phyloP scores from a whole-genome alignment of 352 stramenopile genomes.

The Pythium brassicae region DNA sequence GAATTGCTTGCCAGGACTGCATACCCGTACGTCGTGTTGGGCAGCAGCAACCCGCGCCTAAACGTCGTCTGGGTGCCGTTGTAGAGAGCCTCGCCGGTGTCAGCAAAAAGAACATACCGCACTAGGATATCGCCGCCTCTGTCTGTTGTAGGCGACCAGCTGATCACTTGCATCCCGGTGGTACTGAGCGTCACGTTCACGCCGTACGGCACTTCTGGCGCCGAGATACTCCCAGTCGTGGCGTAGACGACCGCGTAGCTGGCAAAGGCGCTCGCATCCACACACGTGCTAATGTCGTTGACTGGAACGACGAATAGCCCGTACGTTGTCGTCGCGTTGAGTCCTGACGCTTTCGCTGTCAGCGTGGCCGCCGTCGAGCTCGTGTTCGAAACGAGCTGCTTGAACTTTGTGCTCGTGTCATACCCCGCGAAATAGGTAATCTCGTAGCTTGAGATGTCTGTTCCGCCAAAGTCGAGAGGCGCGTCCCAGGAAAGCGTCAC shows the following conservation, averaged over 20 bases:
- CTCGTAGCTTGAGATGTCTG: slow-evolving; percentile 41
- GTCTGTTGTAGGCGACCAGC: slow-evolving; percentile 35
- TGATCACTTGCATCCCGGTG: slow-evolving; percentile 37
- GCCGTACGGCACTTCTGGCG: slow-evolving; percentile 29
- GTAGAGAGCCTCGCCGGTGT: slow-evolving; percentile 25
- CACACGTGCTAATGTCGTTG: slow-evolving; percentile 54
- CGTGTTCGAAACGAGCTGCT: slow-evolving; percentile 24
- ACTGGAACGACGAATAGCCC: slow-evolving; percentile 42
- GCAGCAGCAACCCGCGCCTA: slow-evolving; percentile 22
- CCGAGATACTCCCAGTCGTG: slow-evolving; percentile 22
- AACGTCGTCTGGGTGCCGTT: slow-evolving; percentile 38
- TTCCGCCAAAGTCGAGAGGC: slow-evolving; percentile 52
- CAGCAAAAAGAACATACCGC: slow-evolving; percentile 31
- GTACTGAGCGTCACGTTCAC: slow-evolving; percentile 28
- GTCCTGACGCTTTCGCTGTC: slow-evolving; percentile 29
- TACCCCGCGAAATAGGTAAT: slow-evolving; percentile 39
- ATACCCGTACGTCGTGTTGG: slow-evolving; percentile 46
- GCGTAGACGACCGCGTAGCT: slow-evolving; percentile 29
- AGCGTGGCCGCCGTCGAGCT: slow-evolving; percentile 17
- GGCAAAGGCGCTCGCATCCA: slow-evolving; percentile 19
- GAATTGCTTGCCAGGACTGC: slow-evolving; percentile 34
- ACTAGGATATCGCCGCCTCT: slow-evolving; percentile 28
- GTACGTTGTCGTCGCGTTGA: slow-evolving; percentile 48
- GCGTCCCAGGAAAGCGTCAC: slow-evolving; percentile 36
- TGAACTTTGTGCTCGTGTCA: slow-evolving; percentile 23